phyloP scores from a whole-genome alignment of 305 asterid species.

The Fraxinus xanthoxyloides region DNA sequence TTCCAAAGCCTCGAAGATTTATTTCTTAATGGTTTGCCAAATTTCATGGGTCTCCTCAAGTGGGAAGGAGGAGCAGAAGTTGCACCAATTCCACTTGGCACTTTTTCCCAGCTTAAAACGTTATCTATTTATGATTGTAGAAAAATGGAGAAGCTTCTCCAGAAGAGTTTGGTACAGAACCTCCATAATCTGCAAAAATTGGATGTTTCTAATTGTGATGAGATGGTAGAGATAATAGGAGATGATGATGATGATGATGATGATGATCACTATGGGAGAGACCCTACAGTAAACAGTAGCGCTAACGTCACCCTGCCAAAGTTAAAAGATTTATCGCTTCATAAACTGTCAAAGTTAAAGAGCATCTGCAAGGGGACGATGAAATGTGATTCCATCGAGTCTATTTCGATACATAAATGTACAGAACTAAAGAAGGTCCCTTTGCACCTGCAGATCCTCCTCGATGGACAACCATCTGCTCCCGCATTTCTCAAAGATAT shows the following conservation, averaged over 20 bases:
- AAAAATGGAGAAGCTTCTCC: background rate
- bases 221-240: background rate
- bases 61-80: background rate
- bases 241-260: background rate
- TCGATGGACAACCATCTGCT: background rate
- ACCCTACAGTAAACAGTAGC: background rate
- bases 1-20: background rate
- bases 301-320: slow-evolving; percentile 1
- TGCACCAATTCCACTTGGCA: background rate
- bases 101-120: background rate
- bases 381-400: slow-evolving; percentile 18
- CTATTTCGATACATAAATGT: background rate
- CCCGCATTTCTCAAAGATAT: background rate
- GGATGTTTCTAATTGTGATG: slow-evolving; percentile 1
- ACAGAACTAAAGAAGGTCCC: slow-evolving; percentile 13
- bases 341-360: slow-evolving; percentile 5
- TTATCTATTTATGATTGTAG: background rate
- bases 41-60: background rate
- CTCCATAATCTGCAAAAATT: background rate
- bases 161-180: background rate
- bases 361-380: slow-evolving; percentile 3
- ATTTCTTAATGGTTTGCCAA: background rate
- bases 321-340: background rate
- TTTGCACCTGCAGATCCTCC: background rate
- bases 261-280: background rate